These are phyloP conservation scores for Chaetomiaceae sp. DNA, from an alignment of 2,329 filamentous ascomycete species.

Conservation along the genomic window DNA sequence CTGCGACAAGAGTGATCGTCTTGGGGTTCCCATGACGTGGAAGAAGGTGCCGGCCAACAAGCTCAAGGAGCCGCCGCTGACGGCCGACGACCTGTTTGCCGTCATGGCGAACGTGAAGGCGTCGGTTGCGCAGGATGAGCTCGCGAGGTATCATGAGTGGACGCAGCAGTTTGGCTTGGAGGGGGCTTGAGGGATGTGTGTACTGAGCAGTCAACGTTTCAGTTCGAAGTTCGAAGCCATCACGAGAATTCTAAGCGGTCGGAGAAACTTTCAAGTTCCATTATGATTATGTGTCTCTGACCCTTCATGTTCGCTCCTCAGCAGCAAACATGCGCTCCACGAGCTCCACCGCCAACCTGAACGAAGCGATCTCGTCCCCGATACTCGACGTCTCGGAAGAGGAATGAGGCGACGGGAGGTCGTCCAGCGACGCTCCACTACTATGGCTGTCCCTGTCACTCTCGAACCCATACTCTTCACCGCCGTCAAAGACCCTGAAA, in stretches of 20 bases:
- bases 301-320: slow-evolving; percentile 4
- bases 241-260: too few relatives aligned
- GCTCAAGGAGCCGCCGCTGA: not conserved
- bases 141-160: not conserved
- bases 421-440: too few relatives aligned
- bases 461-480: not conserved
- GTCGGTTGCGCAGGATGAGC: not conserved
- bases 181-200: not conserved
- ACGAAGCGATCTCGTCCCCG: slow-evolving; percentile 23
- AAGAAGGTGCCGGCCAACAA: not conserved
- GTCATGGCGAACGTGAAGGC: not conserved
- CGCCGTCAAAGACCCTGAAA: not conserved
- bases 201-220: too few relatives aligned
- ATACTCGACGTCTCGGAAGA: slow-evolving; percentile 6
- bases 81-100: not conserved
- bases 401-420: too few relatives aligned
- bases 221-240: too few relatives aligned
- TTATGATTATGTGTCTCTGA: too few relatives aligned
- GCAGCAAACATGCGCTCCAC: slow-evolving; percentile 23
- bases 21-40: not conserved
- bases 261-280: too few relatives aligned
- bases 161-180: not conserved
- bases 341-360: slow-evolving; percentile 19
- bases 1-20: not conserved
- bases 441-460: not conserved